Base-by-base conservation (phyloP, 1,284 basidiomycete species). In the Ceratobasidium sp. region DNA sequence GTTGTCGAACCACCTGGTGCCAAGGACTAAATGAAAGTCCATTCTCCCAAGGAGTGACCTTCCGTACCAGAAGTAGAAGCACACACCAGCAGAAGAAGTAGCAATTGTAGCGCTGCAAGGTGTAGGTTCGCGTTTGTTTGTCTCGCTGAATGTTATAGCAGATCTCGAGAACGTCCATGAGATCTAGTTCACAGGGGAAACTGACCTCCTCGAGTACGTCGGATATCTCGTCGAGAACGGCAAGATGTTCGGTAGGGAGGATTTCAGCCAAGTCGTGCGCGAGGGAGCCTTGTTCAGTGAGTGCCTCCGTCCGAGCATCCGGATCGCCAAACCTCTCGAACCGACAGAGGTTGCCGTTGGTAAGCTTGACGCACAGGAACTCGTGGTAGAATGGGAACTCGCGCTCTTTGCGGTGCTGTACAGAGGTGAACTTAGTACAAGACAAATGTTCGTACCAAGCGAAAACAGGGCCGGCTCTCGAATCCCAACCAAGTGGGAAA, bases 21-120 rank as follows among this genome's bases (percentile, higher is more conserved):
- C 35, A 38, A 38, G 11, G 6, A 38, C 6, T 38, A 11, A 11
- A 4, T 11, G 35, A 38, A 5, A 38, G 35, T 4, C 4, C 11
- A 11, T 38, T 38, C 11, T 38, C 35, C 35, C 35, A 38, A 11
- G 11, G 35, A 38, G 35, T 11, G 35, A 38, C 4, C 35, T 38
- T 38, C 55, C 55, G 55, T 32, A 30, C 35, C 18, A 58, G 23
- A 8, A 58, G 7, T 35, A 23, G 8, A 3, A 58, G 32, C 11
- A 35, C 18, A 38, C 9, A 38, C 30, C n/a, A 35, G 47, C 63
- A 58, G 35, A 58, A 58, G 21, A 58, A 41, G 55, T 41, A 58
- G 32, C 55, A 58, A 30, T 58, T 58, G 30, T 21, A 58, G 16
- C 55, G 32, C 35, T 32, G 55, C n/a, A 58, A 23, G 16, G 55